Evolutionary conservation across 345 rosid genomes (phyloP), one percentile per base, ranked within the genome.

Genomic region (Citrus reticulata): DNA sequence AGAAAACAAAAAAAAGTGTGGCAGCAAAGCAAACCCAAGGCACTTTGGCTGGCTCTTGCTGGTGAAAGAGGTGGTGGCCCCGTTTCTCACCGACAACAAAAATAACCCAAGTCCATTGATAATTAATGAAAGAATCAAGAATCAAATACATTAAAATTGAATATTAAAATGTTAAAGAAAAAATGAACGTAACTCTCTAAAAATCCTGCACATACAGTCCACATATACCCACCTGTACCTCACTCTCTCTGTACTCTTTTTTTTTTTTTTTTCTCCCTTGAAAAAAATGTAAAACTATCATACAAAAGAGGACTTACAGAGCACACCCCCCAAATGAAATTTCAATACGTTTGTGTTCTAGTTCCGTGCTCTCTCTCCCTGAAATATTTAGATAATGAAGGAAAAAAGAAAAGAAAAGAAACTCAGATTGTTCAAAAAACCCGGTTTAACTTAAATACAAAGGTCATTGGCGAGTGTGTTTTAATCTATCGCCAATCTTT

Each of bases 401-500:
- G 1, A 6, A n/a, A 60, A 19, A 17, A 17, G 66, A 49, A 51
- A 2, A 0, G 58, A 22, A 40, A 27, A 0, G 2, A 59, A 6
- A 30, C 6, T 3, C 4, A 34, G 69, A 17, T 9, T 7, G 20
- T 2, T 22, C 32, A 30, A 39, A 39, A 32, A 65, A 65, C 34
- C 24, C 42, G 0, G 42, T 65, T 34, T 35, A 25, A 39, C 14
- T 27, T 58, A 55, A 55, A 57, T 51, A 67, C 51, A 54, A 1
- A 2, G 5, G 37, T 89, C 84, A 95, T 87, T 93, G 98, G 20
- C 87, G 88, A 16, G 98, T 93, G 10, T 83, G 83, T 27, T 88
- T 84, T 68, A 93, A 75, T 84, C 86, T 86, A 51, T 88, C 17
- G 9, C 98, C 98, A 14, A 95, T 92, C 81, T 76, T 93, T 42